Evolutionary conservation across 768 basidiomycete species (phyloP), one percentile per base, ranked within the genome.

Genomic region (Pulveroboletus sp.): DNA sequence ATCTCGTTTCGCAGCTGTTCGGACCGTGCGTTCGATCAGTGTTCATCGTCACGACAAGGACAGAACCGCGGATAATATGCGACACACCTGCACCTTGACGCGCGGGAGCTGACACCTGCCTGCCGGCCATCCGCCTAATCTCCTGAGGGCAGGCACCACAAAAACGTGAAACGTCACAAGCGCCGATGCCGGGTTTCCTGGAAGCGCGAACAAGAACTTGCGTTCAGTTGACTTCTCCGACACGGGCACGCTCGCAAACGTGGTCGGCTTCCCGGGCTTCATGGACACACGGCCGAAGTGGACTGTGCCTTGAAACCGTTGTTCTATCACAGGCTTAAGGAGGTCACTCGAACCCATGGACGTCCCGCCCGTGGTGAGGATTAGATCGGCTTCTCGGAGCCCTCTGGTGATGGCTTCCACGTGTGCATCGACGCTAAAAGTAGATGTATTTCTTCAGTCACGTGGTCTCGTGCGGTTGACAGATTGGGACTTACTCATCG

Each of bases 341-440:
- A 94, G 75, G 65, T 94, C 92, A 1, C 82, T 83, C 2, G 91
- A 78, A 0, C 92, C 92, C 92, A 94, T 94, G 2, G 89, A 91
- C 5, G 92, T 93, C 5, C 92, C 92, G 11, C 92, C 92, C 2
- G 92, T 95, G 1, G 89, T 87, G 11, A 94, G 69, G 13, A 95
- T 63, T 8, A 95, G 66, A 60, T 94, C 92, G 0, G 89, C 86
- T 17, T 64, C 59, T 31, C 76, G 71, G 7, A 88, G 71, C 0
- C 84, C 90, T 26, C 65, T 67, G 51, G 65, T 59, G 41, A 95
- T 75, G 3, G 79, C 78, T 10, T 64, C 63, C 19, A 83, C 73
- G 58, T 89, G 87, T 3, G 77, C 72, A 5, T 73, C 63, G 46
- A 86, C 68, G 31, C 85, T 87, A 59, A 17, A 27, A 32, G 19